Conservation (phyloP, 331 rosid species). For the Rosa hybrid region DNA sequence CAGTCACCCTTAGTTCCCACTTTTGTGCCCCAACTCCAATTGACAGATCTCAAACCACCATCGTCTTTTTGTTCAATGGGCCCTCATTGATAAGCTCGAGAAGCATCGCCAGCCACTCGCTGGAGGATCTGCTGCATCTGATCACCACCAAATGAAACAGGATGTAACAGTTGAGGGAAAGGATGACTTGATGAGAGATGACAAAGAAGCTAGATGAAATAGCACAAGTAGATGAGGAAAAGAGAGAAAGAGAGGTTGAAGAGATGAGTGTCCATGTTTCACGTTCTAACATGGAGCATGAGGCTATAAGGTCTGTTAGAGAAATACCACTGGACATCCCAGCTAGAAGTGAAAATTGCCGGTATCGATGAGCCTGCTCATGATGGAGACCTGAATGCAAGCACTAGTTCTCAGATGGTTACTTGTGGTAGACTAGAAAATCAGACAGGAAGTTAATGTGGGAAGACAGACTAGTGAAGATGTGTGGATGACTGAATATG, state of each 20-base stretch:
- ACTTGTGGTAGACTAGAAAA: slow-evolving; percentile 24
- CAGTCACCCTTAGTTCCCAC: too few relatives aligned
- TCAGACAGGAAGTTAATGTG: slow-evolving; percentile 23
- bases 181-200: slow-evolving; percentile 27
- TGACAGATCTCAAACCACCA: too few relatives aligned
- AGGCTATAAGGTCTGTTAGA: slow-evolving; percentile 11
- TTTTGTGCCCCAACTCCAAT: too few relatives aligned
- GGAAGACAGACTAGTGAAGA: slow-evolving; percentile 28
- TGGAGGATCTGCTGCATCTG: too few relatives aligned
- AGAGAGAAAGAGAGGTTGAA: slow-evolving; percentile 16
- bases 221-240: slow-evolving; percentile 16
- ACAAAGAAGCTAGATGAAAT: slow-evolving; percentile 3
- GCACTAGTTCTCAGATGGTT: slow-evolving; percentile 3
- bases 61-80: too few relatives aligned
- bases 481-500: slow-evolving; percentile 15
- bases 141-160: background rate
- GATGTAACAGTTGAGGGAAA: slow-evolving; percentile 22
- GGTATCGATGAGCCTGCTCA: slow-evolving; percentile 17
- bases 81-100: too few relatives aligned
- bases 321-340: slow-evolving; percentile 17
- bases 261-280: slow-evolving; percentile 23
- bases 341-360: slow-evolving; percentile 21
- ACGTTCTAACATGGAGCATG: slow-evolving; percentile 12
- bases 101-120: too few relatives aligned
- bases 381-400: slow-evolving; percentile 9